Base-by-base conservation (phyloP, 2,329 filamentous ascomycete genomes). In the Cordyceps pruinosa region DNA sequence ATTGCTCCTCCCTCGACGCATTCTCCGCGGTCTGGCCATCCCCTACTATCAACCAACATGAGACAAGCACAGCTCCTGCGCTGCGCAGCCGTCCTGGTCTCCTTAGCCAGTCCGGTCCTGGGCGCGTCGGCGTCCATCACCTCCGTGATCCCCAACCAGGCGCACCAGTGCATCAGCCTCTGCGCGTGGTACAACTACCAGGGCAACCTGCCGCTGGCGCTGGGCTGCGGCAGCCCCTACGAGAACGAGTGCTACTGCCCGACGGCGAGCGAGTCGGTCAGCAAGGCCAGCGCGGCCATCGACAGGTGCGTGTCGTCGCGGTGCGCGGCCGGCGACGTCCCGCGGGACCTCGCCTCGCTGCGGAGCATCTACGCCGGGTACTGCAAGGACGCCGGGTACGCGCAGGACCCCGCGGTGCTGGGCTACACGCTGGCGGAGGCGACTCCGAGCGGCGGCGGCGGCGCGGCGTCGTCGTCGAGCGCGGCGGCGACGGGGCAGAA, bases 221-320 rank as follows among this genome's bases (percentile, higher is more conserved):
- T 67, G 58, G 61, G 61, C 21, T 67, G 65, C 41, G 65, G 41
- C 21, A 8, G 39, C 2, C 65, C 65, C 1, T 66, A 64, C 39
- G 61, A 66, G 1, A 67, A 67, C 32, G 59, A 61, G 30, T 67
- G 65, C 26, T 67, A 65, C 53, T 67, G 65, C 26, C 64, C 65
- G 30, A 67, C 65, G 0, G 62, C 51, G 2, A 35, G 60, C 10
- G 62, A 48, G 0, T 65, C 64, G 4, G 61, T 50, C 8, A 60
- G 62, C 5, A 58, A 60, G 17, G 65, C 65, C 0, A 63, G 55
- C 46, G 32, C 23, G 10, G 61, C 56, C 25, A 61, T 67, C 60
- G 60, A 62, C 30, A 64, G 59, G 35, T 67, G 65, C 23, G 61
- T 60, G 9, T 59, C 62, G 1, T 63, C 60, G 0, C 1, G 15